Conservation (phyloP, 192 early-diverging fungal genomes). For the Coemansia sp. region DNA sequence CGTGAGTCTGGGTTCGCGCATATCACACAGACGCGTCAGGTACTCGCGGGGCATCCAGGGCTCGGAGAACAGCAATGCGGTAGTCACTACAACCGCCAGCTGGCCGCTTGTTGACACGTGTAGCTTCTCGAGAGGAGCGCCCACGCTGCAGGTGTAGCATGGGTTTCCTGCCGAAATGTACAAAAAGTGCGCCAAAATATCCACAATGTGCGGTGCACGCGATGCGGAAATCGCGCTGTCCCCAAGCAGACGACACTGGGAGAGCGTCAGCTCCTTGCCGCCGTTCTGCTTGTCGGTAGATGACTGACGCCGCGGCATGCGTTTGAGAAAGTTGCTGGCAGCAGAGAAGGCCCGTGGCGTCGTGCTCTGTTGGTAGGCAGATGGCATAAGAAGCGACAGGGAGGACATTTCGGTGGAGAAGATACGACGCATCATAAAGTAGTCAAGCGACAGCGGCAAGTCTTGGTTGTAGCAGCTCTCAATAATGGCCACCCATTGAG, state of each 20-base stretch:
- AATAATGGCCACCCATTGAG: constrained; percentile 27
- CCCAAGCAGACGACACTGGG: constrained; percentile 27
- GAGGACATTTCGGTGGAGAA: constrained; percentile 44
- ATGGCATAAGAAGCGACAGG: constrained; percentile 19
- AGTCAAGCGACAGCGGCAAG: constrained; percentile 40
- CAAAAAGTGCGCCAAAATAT: constrained; percentile 42
- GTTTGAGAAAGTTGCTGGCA: constrained; percentile 34
- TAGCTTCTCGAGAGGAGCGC: constrained; percentile 32
- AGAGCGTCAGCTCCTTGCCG: constrained; percentile 26
- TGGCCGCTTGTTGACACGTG: constrained; percentile 43
- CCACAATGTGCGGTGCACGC: constrained; percentile 29
- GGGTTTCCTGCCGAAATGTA: constrained; percentile 33
- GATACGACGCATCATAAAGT: constrained; percentile 47
- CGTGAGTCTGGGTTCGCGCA: constrained; percentile 41
- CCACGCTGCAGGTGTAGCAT: constrained; percentile 37
- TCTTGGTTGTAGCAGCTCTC: constrained; percentile 21
- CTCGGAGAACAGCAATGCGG: constrained; percentile 39
- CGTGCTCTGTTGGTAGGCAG: constrained; percentile 6
- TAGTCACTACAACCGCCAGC: constrained; percentile 39
- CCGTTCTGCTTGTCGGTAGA: constrained; percentile 10
- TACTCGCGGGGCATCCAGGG: constrained; percentile 52
- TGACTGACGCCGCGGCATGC: constrained; percentile 50
- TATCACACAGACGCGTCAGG: constrained; percentile 35
- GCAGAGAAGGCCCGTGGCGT: constrained; percentile 21
- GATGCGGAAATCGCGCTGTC: constrained; percentile 8